A percentile compares a stretch with the other conserved stretches of the same genome.
These are phyloP conservation scores for Coemansia sp. DNA, from an alignment of 371 early-diverging fungal genomes.

Conservation along the genomic window DNA sequence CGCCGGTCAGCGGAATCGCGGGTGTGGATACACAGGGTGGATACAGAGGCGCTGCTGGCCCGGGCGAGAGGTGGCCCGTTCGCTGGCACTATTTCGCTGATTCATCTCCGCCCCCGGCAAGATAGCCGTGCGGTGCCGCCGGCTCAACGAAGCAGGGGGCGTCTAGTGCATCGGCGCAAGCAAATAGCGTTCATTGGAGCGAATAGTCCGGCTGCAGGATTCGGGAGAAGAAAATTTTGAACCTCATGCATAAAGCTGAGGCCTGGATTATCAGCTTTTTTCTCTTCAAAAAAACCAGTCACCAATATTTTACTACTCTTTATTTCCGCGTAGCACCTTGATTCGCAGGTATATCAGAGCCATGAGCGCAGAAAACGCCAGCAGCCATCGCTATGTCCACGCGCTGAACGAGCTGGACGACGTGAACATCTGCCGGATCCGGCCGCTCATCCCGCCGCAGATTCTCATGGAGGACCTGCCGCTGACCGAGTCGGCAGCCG, in stretches of 20 bases:
- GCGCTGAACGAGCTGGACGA: slow-evolving; percentile 93
- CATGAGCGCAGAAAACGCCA: slow-evolving; percentile 18
- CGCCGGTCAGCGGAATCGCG: neutral
- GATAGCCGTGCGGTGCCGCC: neutral
- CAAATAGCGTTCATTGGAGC: neutral
- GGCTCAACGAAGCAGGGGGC: neutral
- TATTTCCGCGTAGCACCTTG: neutral
- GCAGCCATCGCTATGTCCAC: slow-evolving; percentile 33
- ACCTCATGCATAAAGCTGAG: slow-evolving; percentile 3
- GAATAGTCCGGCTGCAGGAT: neutral
- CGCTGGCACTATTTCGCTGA: neutral
- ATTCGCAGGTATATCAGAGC: neutral
- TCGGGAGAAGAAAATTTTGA: slow-evolving; percentile 3
- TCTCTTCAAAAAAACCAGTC: neutral
- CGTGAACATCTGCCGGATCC: slow-evolving; percentile 82
- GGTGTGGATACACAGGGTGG: too few species aligned
- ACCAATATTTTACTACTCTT: neutral
- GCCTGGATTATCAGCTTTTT: neutral
- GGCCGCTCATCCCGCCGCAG: slow-evolving; percentile 93
- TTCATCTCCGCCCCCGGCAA: too few species aligned
- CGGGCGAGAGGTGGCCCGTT: neutral
- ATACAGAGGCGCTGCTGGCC: too few species aligned
- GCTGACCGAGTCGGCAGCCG: slow-evolving; percentile 58
- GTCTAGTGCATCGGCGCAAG: neutral
- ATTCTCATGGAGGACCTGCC: slow-evolving; percentile 91